phyloP scores from a whole-genome alignment of 257 asterid species.

The Solanum dulcamara region DNA sequence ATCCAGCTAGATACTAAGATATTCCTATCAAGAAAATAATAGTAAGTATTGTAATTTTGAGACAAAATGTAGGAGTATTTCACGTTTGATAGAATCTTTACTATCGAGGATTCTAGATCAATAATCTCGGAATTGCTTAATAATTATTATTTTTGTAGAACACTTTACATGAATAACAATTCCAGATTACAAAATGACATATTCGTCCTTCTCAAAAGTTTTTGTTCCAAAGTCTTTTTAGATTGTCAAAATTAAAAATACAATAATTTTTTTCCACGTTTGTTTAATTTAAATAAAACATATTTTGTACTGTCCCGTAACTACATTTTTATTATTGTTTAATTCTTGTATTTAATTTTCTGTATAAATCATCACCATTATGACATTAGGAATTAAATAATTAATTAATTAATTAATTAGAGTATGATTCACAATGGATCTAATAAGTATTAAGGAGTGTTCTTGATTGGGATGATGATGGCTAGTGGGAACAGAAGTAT shows the following conservation, averaged over 20 bases:
- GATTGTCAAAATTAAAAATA: not conserved
- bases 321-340: not conserved
- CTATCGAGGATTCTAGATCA: not conserved
- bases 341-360: not conserved
- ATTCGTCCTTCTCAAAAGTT: not conserved
- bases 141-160: no score
- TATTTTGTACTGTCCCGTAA: not conserved
- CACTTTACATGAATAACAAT: not conserved
- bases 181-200: not conserved
- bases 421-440: not conserved
- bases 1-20: no score
- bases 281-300: not conserved
- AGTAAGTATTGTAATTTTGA: not conserved
- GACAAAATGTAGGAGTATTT: no score
- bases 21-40: no score
- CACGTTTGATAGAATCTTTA: no score
- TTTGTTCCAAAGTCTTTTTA: not conserved
- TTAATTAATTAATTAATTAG: not conserved
- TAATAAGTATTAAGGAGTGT: not conserved
- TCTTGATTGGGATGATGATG: constrained; percentile 6
- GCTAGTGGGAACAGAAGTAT: constrained; percentile 7
- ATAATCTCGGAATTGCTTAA: not conserved
- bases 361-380: not conserved
- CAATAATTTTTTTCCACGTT: not conserved
- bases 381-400: not conserved